phyloP scores from a whole-genome alignment of 441 rosid species.

The Aquilaria agallochum region DNA sequence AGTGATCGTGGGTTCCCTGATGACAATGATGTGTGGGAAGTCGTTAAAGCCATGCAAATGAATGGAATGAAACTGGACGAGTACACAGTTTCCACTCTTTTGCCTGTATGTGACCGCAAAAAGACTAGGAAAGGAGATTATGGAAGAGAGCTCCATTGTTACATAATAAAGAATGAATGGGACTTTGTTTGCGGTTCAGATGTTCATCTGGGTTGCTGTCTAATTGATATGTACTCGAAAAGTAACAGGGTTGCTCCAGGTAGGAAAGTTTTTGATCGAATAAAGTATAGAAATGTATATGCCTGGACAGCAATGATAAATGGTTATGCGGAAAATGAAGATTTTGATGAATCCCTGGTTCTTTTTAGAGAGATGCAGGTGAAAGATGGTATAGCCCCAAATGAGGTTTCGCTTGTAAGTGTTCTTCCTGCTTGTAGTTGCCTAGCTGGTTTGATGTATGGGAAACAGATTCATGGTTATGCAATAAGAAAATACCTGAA shows the following conservation, averaged over 20 bases:
- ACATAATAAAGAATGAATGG: constrained; percentile 32
- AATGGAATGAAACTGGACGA: constrained; percentile 46
- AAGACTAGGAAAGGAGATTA: constrained; percentile 17
- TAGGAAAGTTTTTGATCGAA: constrained; percentile 41
- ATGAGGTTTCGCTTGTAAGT: constrained; percentile 50
- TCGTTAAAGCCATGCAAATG: constrained; percentile 35
- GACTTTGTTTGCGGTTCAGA: constrained; percentile 22
- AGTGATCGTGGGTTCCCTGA: constrained; percentile 14
- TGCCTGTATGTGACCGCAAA: constrained; percentile 32
- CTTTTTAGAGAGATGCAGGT: constrained; percentile 55
- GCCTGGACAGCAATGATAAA: constrained; percentile 68
- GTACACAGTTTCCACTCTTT: constrained; percentile 49
- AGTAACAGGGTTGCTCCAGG: constrained; percentile 19
- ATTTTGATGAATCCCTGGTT: constrained; percentile 37
- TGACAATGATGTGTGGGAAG: constrained; percentile 19
- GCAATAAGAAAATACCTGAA: constrained; percentile 38
- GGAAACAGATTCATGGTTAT: constrained; percentile 63
- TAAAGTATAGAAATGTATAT: constrained; percentile 41
- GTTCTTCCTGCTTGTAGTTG: constrained; percentile 53
- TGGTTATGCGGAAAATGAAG: constrained; percentile 44
- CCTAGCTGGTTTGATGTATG: constrained; percentile 35
- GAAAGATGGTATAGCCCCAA: constrained; percentile 39
- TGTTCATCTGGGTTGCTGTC: constrained; percentile 50
- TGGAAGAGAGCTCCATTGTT: constrained; percentile 65
- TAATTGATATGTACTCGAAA: constrained; percentile 60